These are phyloP conservation scores for Xylaria palmicola DNA, from an alignment of 495 filamentous ascomycete genomes.

Conservation along the genomic window DNA sequence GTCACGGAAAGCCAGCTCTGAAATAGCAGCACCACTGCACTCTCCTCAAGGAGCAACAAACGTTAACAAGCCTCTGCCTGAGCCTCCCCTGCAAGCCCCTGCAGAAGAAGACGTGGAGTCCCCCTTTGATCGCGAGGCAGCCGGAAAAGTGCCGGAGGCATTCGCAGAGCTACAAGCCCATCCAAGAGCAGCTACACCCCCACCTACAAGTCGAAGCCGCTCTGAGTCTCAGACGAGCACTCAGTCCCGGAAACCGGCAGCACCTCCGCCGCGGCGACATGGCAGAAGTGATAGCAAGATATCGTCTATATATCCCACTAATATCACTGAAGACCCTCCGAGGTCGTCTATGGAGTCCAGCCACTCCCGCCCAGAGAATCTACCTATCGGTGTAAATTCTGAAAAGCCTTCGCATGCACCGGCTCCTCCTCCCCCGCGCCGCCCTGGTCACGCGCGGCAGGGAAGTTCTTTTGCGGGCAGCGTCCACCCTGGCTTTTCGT, in stretches of 20 bases:
- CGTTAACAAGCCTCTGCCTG: constrained; percentile 51
- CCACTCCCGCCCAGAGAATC: constrained; percentile 41
- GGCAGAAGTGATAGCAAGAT: constrained; percentile 39
- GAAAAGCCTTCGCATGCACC: constrained; percentile 29
- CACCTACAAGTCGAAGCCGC: constrained; percentile 32
- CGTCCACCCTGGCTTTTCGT: constrained; percentile 17
- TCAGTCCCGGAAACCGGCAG: constrained; percentile 39
- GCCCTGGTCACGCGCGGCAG: constrained; percentile 35
- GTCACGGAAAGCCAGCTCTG: constrained; percentile 23
- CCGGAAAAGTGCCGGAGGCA: constrained; percentile 44
- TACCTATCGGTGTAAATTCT: constrained; percentile 27
- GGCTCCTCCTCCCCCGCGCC: constrained; percentile 45
- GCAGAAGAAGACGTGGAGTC: constrained; percentile 37
- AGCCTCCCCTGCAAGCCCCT: constrained; percentile 42
- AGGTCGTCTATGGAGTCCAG: constrained; percentile 46
- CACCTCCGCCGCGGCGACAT: constrained; percentile 51
- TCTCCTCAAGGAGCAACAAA: constrained; percentile 32
- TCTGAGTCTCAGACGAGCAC: constrained; percentile 32
- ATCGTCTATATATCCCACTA: constrained; percentile 22
- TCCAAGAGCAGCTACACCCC: constrained; percentile 26
- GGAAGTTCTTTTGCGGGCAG: constrained; percentile 22
- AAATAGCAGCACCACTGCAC: constrained; percentile 12
- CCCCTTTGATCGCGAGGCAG: constrained; percentile 44
- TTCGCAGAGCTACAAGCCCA: constrained; percentile 30
- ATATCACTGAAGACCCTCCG: constrained; percentile 34